Base-by-base conservation (phyloP, 495 filamentous ascomycete species). In the Astrothelium macrocarpum region DNA sequence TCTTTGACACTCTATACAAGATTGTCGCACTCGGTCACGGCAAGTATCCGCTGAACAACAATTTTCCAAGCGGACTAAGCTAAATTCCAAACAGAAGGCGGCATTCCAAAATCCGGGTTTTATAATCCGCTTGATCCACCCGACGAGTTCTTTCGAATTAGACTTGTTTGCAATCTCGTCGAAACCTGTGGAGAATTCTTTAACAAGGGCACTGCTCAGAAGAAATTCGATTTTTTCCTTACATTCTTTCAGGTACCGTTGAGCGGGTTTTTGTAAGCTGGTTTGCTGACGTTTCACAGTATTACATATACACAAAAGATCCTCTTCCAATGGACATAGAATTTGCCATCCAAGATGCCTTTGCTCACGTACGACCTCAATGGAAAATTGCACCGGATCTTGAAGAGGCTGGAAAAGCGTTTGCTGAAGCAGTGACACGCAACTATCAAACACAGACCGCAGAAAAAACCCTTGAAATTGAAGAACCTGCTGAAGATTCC, bases 181-280 rank as follows among this genome's bases (percentile, higher is more conserved):
- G 94, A 99, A 76, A 96, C 91, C 5, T 97, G 95, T 70, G 94
- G 94, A 58, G 87, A 92, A 74, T 97, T 90, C 76, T 99, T 96
- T 71, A 92, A 97, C 74, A 87, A 91, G 61, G 94, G 95, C 4
- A 85, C 87, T 36, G 87, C 92, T 0, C 94, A 91, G 71, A 97
- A 96, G 79, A 99, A 97, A 78, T 82, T 99, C 18, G 94, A 99
- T 71, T 97, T 96, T 75, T 99, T 97, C 79, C 81, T 99, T 60
- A 93, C 88, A 0, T 99, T 97, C 76, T 91, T 97, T 73, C 94
- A 91, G 75, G 83, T 84, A 73, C 62, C 28, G 61, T 65, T 25
- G 16, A 53, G 31, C 16, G 9, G 42, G 20, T 43, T 60, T n/a
- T 31, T 28, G 12, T 11, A 36, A n/a, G 25, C 18, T 34, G 43